These are phyloP conservation scores for Tylopilus intermedius DNA, from an alignment of 768 basidiomycete species.

Conservation along the genomic window DNA sequence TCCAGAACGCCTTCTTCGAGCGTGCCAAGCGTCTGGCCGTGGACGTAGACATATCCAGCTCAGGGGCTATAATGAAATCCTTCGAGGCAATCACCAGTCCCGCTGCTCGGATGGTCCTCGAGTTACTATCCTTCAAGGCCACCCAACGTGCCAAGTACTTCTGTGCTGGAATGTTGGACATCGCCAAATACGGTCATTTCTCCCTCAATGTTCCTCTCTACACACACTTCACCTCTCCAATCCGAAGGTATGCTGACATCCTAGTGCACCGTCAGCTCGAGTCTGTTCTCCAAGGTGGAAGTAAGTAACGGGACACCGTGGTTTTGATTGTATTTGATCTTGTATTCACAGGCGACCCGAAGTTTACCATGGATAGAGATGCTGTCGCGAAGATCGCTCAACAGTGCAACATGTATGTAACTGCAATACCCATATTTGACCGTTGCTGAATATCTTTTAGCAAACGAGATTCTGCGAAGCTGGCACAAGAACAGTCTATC, in stretches of 20 bases:
- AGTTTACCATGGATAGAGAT: slow-evolving; percentile 97
- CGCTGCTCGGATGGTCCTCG: slow-evolving; percentile 70
- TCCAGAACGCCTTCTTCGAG: slow-evolving; percentile 67
- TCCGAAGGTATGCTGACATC: slow-evolving; percentile 89
- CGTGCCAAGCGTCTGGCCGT: slow-evolving; percentile 83
- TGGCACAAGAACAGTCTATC: slow-evolving; percentile 94
- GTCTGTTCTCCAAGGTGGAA: slow-evolving; percentile 69
- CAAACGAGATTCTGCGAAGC: slow-evolving; percentile 83
- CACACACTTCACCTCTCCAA: slow-evolving; percentile 90
- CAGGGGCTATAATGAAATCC: slow-evolving; percentile 80
- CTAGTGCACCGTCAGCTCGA: slow-evolving; percentile 96
- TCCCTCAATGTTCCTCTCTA: slow-evolving; percentile 87
- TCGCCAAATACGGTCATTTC: slow-evolving; percentile 95
- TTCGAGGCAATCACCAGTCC: slow-evolving; percentile 71
- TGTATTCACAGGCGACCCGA: slow-evolving; percentile 53
- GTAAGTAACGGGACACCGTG: slow-evolving; percentile 34
- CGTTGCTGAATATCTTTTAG: slow-evolving; percentile 35
- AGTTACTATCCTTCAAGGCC: slow-evolving; percentile 83
- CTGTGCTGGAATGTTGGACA: slow-evolving; percentile 98
- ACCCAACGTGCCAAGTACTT: slow-evolving; percentile 96
- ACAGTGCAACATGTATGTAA: slow-evolving; percentile 88
- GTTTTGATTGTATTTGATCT: slow-evolving; percentile 2
- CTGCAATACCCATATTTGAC: background rate
- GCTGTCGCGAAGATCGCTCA: slow-evolving; percentile 97
- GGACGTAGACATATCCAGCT: slow-evolving; percentile 71